These are phyloP conservation scores for Sarcomyxa edulis DNA, from an alignment of 768 basidiomycete genomes.

Conservation along the genomic window DNA sequence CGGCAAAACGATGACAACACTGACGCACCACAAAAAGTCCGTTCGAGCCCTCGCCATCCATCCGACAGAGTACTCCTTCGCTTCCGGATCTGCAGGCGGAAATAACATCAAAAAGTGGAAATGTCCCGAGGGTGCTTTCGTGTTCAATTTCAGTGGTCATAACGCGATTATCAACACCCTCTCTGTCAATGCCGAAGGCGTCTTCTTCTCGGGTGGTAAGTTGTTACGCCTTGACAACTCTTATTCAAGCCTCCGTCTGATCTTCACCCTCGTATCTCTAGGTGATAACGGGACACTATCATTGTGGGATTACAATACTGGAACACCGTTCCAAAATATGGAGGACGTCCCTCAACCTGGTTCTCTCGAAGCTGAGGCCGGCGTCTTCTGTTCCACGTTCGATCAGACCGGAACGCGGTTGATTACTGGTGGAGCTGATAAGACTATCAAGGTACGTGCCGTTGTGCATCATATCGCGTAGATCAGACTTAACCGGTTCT, in stretches of 20 bases:
- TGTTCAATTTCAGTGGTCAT: slow-evolving; percentile 95
- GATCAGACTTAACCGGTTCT: slow-evolving; percentile 3
- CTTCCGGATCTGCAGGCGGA: slow-evolving; percentile 93
- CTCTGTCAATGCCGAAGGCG: slow-evolving; percentile 91
- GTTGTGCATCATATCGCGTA: not conserved
- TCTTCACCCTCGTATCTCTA: slow-evolving; percentile 4
- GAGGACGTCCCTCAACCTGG: slow-evolving; percentile 96
- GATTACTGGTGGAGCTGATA: slow-evolving; percentile 96
- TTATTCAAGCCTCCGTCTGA: slow-evolving; percentile 7
- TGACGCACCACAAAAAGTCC: slow-evolving; percentile 99
- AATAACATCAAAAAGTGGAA: slow-evolving; percentile 99
- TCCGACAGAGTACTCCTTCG: slow-evolving; percentile 95
- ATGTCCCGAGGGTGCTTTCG: slow-evolving; percentile 92
- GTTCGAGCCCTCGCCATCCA: slow-evolving; percentile 93
- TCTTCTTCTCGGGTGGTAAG: slow-evolving; percentile 94
- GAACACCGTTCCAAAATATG: slow-evolving; percentile 90
- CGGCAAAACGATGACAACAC: slow-evolving; percentile 91
- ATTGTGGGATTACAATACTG: slow-evolving; percentile 94
- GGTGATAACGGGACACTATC: slow-evolving; percentile 90
- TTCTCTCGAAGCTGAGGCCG: slow-evolving; percentile 96
- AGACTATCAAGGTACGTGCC: slow-evolving; percentile 86
- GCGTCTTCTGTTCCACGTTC: slow-evolving; percentile 95
- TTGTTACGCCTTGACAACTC: too few relatives aligned
- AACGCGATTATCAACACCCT: slow-evolving; percentile 97
- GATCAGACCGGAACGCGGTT: slow-evolving; percentile 92